phyloP scores from a whole-genome alignment of 2,329 filamentous ascomycete species.

The Paecilomyces formosus region DNA sequence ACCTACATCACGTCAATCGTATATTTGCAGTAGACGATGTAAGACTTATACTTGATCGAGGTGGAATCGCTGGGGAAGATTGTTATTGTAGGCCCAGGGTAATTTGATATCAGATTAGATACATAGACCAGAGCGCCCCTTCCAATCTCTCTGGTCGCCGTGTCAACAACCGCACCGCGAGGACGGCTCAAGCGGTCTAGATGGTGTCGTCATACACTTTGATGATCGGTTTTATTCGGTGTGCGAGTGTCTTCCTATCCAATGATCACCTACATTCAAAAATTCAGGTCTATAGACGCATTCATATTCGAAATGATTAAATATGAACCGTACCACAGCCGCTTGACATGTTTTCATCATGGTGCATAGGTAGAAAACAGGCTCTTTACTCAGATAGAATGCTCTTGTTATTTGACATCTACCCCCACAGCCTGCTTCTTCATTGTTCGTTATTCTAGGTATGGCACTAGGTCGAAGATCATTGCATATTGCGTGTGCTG shows the following conservation, averaged over 20 bases:
- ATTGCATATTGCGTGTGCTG: neutral
- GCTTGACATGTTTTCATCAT: neutral
- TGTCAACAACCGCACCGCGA: neutral
- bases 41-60: too few species aligned
- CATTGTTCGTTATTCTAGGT: neutral
- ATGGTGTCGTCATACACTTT: neutral
- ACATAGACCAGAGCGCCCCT: neutral
- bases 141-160: neutral
- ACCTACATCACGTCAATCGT: neutral
- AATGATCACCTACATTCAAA: neutral
- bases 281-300: neutral
- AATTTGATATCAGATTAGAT: neutral
- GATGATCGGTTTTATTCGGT: neutral
- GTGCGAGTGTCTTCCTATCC: neutral
- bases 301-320: neutral
- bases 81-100: neutral
- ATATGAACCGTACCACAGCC: neutral
- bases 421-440: neutral
- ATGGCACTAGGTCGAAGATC: neutral
- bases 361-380: neutral
- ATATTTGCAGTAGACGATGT: neutral
- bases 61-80: too few species aligned
- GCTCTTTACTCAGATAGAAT: neutral
- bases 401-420: neutral
- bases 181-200: neutral